Conservation (phyloP, 306 rosid species). For the Mimosa bimucronata region DNA sequence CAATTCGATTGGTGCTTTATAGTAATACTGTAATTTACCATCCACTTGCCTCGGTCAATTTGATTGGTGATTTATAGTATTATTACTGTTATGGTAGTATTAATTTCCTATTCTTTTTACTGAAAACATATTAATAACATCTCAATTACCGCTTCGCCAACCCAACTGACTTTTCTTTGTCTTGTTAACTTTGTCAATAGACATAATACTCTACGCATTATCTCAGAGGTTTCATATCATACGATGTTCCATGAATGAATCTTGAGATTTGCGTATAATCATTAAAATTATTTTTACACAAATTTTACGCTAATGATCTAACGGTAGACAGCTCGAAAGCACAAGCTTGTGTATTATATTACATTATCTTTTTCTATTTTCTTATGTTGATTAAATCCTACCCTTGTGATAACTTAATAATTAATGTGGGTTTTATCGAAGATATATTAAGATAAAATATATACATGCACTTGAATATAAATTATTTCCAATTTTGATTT, state of each 20-base stretch:
- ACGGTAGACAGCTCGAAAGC: neutral
- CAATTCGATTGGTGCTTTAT: too few species aligned
- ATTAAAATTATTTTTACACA: neutral
- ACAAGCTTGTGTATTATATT: neutral
- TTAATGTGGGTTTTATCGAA: neutral
- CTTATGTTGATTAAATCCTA: neutral
- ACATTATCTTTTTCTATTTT: constrained; percentile 1
- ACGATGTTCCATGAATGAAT: neutral
- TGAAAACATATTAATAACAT: neutral
- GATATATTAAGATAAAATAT: neutral
- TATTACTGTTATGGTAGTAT: too few species aligned
- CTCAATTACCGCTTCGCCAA: neutral
- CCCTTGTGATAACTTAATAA: neutral
- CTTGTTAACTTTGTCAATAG: neutral
- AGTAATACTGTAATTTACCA: too few species aligned
- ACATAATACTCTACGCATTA: neutral
- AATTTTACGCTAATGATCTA: neutral
- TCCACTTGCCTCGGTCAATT: too few species aligned
- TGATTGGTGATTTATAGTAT: too few species aligned
- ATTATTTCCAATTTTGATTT: neutral
- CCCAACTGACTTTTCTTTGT: constrained; percentile 9
- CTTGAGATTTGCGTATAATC: neutral
- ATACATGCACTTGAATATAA: neutral
- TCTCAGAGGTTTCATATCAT: neutral
- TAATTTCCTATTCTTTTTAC: neutral